Percentiles rank a stretch among this genome's conserved stretches.
These are phyloP conservation scores for Amaranthus tricolor DNA, from an alignment of 179 eudicot genomes.

Conservation along the genomic window DNA sequence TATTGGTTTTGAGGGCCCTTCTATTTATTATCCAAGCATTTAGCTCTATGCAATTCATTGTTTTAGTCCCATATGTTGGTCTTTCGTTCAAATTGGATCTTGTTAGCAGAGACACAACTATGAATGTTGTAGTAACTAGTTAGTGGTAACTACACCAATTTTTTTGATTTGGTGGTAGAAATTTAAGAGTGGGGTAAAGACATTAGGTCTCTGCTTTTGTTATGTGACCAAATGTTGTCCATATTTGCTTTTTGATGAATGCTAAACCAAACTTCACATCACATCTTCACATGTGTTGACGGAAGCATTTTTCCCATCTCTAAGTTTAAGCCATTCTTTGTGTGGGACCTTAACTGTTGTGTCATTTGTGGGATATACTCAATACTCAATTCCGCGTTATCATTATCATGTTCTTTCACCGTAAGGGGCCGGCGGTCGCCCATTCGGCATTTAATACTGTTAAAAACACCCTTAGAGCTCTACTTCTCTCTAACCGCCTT, in stretches of 20 bases:
- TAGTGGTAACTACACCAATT: background rate
- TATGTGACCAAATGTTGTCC: conserved; percentile 1
- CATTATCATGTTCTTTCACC: conserved; percentile 14
- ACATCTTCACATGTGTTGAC: conserved; percentile 18
- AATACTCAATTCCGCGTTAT: conserved; percentile 17
- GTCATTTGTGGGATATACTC: conserved; percentile 12
- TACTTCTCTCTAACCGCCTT: no score
- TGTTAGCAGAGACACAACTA: no score
- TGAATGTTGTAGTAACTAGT: background rate
- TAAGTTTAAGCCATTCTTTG: conserved; percentile 19
- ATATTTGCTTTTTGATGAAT: conserved; percentile 9
- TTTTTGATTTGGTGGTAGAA: background rate
- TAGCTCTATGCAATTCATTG: no score
- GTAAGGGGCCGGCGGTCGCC: no score
- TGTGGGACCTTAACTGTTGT: conserved; percentile 22
- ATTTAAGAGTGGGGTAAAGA: conserved; percentile 8
- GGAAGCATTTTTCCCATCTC: conserved; percentile 9
- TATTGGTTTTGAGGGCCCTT: background rate
- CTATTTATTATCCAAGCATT: background rate
- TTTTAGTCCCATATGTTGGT: background rate
- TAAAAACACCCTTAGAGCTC: background rate
- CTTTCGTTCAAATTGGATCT: no score
- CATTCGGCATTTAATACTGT: background rate
- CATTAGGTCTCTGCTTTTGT: conserved; percentile 1
- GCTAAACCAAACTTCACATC: background rate